Evolutionary conservation across 139 green algal genomes (phyloP).

Genomic region (Micractinium sp.): DNA sequence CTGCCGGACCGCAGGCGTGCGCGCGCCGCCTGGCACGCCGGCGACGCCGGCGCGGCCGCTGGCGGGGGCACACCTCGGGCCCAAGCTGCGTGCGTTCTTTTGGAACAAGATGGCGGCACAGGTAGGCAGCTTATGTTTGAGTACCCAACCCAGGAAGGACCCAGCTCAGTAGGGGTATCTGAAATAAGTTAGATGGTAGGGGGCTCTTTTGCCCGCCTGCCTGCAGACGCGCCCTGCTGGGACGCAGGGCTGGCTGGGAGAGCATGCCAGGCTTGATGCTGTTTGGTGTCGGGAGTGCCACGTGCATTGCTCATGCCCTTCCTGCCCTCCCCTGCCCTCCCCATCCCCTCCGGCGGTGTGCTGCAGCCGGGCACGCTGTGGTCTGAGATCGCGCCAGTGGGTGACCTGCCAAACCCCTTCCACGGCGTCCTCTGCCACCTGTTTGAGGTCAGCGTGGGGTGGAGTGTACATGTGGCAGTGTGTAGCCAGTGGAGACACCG

Average conservation of each 20-base stretch:
- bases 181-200: too few relatives aligned
- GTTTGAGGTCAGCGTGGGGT: conserved; percentile 32
- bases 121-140: not conserved
- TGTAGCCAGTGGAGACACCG: too few relatives aligned
- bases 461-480: too few relatives aligned
- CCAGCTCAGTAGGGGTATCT: too few relatives aligned
- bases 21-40: conserved; percentile 15
- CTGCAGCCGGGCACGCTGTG: conserved; percentile 51
- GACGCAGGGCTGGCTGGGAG: too few relatives aligned
- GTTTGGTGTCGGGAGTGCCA: too few relatives aligned
- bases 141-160: too few relatives aligned
- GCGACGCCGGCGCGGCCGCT: not conserved
- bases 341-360: not conserved
- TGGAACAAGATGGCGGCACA: conserved; percentile 49
- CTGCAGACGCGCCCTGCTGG: too few relatives aligned
- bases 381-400: conserved; percentile 30
- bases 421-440: not conserved
- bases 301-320: too few relatives aligned
- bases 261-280: too few relatives aligned
- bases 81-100: conserved; percentile 60
- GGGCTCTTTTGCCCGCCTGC: too few relatives aligned
- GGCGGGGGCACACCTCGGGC: not conserved
- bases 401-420: conserved; percentile 26
- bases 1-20: not conserved
- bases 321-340: too few relatives aligned